A percentile compares a stretch with the other conserved stretches of the same genome.
These are phyloP conservation scores for Moniliella sp. DNA, from an alignment of 1,284 basidiomycete genomes.

Conservation along the genomic window DNA sequence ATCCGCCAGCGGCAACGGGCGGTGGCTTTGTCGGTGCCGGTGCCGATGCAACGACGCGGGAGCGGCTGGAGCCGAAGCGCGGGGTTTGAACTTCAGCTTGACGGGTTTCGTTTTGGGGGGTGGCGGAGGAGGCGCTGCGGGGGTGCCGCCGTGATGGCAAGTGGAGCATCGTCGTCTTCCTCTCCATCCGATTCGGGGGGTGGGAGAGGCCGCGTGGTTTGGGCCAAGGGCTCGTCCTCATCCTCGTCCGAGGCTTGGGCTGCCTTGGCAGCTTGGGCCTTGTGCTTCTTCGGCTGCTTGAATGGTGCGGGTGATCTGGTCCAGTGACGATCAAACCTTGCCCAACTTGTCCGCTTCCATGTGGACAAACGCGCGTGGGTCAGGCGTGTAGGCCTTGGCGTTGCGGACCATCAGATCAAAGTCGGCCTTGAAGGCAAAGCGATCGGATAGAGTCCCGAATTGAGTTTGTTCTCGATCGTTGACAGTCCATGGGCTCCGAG, in stretches of 20 bases:
- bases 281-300: constrained; percentile 25
- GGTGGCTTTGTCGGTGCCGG: no score
- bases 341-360: constrained; percentile 58
- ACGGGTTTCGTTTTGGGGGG: no score
- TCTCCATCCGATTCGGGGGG: not conserved
- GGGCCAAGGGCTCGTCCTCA: no score
- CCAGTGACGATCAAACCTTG: constrained; percentile 63
- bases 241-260: no score
- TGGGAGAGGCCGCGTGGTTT: no score
- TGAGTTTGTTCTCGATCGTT: constrained; percentile 70
- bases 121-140: not conserved
- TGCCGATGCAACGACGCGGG: no score
- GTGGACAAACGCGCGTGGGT: constrained; percentile 49
- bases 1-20: no score
- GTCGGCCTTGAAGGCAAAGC: constrained; percentile 63
- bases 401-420: constrained; percentile 72
- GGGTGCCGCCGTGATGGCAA: not conserved
- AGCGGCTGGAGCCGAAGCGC: no score
- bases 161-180: not conserved
- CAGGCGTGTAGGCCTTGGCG: constrained; percentile 61
- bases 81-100: no score
- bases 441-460: constrained; percentile 57
- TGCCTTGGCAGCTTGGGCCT: not conserved
- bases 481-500: constrained; percentile 81
- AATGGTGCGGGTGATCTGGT: constrained; percentile 31